A percentile compares a stretch with the other conserved stretches of the same genome.
phyloP scores from a whole-genome alignment of 2,329 filamentous ascomycete species.

The Ophiostoma sp. region DNA sequence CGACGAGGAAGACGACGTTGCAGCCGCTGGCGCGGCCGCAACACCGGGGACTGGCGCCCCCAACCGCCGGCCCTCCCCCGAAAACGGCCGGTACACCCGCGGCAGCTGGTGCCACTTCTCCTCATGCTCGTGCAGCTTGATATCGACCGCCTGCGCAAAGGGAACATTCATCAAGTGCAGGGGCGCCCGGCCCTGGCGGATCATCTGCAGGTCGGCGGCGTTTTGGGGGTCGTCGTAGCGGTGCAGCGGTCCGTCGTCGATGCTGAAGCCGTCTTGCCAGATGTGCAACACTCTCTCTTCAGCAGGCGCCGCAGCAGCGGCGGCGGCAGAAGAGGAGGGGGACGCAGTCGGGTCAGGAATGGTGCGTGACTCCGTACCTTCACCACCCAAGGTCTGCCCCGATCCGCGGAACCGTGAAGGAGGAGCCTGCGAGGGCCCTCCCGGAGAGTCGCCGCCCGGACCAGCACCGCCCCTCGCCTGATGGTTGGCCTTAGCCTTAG shows the following conservation, averaged over 20 bases:
- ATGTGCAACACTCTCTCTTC: conserved; percentile 73
- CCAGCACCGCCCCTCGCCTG: conserved; percentile 45
- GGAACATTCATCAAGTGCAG: conserved; percentile 76
- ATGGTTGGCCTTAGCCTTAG: conserved; percentile 54
- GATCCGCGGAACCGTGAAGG: conserved; percentile 64
- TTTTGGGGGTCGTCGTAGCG: conserved; percentile 79
- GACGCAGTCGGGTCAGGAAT: conserved; percentile 60
- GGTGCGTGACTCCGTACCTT: conserved; percentile 68
- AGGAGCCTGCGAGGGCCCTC: conserved; percentile 34
- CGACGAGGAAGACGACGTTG: conserved; percentile 30
- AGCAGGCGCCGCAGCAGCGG: conserved; percentile 39
- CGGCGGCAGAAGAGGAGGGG: conserved; percentile 25
- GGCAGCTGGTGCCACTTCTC: conserved; percentile 73
- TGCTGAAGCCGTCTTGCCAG: conserved; percentile 82
- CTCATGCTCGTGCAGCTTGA: conserved; percentile 74
- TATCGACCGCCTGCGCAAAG: conserved; percentile 72
- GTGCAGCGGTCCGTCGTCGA: conserved; percentile 76
- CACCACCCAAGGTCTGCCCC: conserved; percentile 76
- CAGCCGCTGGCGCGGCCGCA: conserved; percentile 31
- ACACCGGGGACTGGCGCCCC: conserved; percentile 72
- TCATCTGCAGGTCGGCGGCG: conserved; percentile 70
- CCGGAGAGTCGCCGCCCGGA: not conserved
- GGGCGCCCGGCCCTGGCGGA: conserved; percentile 73
- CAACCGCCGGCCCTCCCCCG: conserved; percentile 69
- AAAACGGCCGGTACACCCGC: conserved; percentile 74